phyloP scores from a whole-genome alignment of 139 green algal genomes.

The Astrephomene gubernaculifera region DNA sequence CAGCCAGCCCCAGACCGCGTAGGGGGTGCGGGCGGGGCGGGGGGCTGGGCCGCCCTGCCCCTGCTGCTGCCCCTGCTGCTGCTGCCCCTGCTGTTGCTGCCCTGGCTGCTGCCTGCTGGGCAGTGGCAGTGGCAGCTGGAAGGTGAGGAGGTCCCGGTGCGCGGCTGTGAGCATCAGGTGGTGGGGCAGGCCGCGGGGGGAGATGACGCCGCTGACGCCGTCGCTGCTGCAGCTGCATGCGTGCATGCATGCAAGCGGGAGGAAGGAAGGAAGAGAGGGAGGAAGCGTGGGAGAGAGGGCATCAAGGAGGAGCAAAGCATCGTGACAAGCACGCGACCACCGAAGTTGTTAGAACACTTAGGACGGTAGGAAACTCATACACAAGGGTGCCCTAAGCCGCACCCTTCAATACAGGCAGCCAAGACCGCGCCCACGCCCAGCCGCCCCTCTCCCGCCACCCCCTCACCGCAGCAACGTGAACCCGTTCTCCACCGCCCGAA shows the following conservation, averaged over 20 bases:
- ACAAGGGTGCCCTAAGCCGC: background rate
- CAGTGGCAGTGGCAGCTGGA: constrained; percentile 25
- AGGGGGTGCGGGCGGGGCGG: background rate
- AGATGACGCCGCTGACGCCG: constrained; percentile 44
- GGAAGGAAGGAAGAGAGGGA: background rate
- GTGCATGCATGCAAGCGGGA: background rate
- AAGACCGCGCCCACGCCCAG: background rate
- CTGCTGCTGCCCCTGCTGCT: background rate
- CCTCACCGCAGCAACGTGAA: constrained; percentile 45
- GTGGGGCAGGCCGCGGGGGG: constrained; percentile 18
- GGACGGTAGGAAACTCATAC: too few relatives aligned
- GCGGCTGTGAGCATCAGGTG: background rate
- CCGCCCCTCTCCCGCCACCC: background rate
- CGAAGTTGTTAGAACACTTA: too few relatives aligned
- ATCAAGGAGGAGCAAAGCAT: too few relatives aligned
- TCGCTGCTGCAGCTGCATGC: constrained; percentile 46
- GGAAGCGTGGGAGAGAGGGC: background rate
- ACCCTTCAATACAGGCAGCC: background rate
- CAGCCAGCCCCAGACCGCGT: constrained; percentile 12
- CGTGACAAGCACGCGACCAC: too few relatives aligned
- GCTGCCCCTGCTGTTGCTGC: too few relatives aligned
- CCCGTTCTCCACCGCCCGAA: constrained; percentile 57
- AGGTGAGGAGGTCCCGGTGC: background rate
- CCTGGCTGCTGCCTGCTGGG: too few relatives aligned
- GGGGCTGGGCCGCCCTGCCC: background rate